A percentile compares a stretch with the other conserved stretches of the same genome.
Conservation (phyloP, 2,329 filamentous ascomycete genomes). For the Orbilia brochopaga region DNA sequence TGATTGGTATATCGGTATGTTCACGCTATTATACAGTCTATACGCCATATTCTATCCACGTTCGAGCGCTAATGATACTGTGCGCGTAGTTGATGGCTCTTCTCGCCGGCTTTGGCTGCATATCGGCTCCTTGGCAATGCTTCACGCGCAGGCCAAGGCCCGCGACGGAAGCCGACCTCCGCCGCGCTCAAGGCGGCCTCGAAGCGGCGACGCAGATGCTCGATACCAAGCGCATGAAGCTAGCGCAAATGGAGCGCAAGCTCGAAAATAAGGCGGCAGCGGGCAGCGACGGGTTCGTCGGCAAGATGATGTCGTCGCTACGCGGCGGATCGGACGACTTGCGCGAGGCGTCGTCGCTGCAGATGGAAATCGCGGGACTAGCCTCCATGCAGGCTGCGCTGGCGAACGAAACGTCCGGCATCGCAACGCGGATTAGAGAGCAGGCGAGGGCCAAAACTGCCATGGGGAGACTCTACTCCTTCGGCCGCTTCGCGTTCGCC, state of each 20-base stretch:
- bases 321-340: constrained; percentile 69
- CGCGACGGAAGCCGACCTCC: constrained; percentile 75
- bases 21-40: neutral
- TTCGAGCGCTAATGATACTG: neutral
- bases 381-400: constrained; percentile 79
- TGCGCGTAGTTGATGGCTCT: constrained; percentile 79
- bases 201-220: constrained; percentile 82
- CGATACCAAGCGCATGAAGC: constrained; percentile 72
- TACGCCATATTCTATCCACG: neutral
- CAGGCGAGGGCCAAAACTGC: constrained; percentile 72
- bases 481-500: constrained; percentile 68
- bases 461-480: constrained; percentile 69
- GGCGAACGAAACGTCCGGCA: constrained; percentile 67
- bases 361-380: constrained; percentile 78
- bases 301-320: constrained; percentile 74
- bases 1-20: constrained; percentile 67
- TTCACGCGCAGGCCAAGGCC: constrained; percentile 71
- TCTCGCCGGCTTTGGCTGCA: constrained; percentile 86
- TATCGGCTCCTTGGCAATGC: constrained; percentile 83
- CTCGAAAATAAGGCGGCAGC: constrained; percentile 53
- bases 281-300: constrained; percentile 67
- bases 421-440: constrained; percentile 69
- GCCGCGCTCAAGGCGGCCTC: constrained; percentile 77
- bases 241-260: constrained; percentile 74
- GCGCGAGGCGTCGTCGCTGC: constrained; percentile 67